phyloP scores from a whole-genome alignment of 345 rosid genomes.

The Camelina hispida region DNA sequence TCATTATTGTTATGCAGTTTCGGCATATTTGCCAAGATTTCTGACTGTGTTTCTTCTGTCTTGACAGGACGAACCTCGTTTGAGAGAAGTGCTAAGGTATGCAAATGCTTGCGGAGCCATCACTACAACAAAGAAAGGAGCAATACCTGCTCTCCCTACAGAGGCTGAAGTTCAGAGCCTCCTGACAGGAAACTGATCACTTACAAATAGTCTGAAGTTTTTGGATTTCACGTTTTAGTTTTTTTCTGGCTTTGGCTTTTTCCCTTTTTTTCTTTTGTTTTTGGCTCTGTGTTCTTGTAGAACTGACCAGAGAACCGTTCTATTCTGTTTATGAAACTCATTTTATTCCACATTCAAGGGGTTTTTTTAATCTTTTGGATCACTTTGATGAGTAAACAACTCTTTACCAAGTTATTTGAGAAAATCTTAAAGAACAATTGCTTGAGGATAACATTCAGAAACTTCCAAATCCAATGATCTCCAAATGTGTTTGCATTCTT shows the following conservation, averaged over 20 bases:
- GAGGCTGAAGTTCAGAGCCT: slow-evolving; percentile 62
- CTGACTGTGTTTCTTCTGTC: neutral
- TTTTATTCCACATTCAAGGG: slow-evolving; percentile 1
- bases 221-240: neutral
- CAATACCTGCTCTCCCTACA: slow-evolving; percentile 91
- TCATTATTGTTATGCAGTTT: neutral
- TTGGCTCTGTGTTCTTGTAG: slow-evolving; percentile 3
- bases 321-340: slow-evolving; percentile 5
- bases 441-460: slow-evolving; percentile 81
- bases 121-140: slow-evolving; percentile 97
- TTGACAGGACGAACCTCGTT: slow-evolving; percentile 69
- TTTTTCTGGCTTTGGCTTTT: neutral
- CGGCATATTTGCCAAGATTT: neutral
- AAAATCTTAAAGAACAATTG: slow-evolving; percentile 62
- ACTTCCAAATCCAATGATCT: slow-evolving; percentile 71
- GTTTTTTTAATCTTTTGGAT: neutral
- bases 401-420: neutral
- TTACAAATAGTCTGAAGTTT: neutral
- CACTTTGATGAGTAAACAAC: neutral
- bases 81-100: slow-evolving; percentile 74
- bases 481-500: slow-evolving; percentile 71
- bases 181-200: slow-evolving; percentile 45
- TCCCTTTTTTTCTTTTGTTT: neutral
- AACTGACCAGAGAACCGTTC: slow-evolving; percentile 13
- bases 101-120: slow-evolving; percentile 98